Evolutionary conservation across 2,329 filamentous ascomycete species (phyloP).

Genomic region (Orbilia oligospora): DNA sequence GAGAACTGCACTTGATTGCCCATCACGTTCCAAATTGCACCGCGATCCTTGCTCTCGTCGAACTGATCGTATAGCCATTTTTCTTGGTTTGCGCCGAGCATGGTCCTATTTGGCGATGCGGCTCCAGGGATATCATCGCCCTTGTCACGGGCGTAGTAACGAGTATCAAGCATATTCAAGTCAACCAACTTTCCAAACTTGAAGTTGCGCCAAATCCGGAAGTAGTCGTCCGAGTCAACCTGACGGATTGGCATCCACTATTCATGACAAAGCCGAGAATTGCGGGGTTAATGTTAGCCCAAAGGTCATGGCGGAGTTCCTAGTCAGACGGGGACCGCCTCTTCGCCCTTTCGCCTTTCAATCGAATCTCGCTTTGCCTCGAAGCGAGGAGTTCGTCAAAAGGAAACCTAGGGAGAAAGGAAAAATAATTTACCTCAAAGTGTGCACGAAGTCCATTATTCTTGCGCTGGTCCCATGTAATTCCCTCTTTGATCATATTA

Average conservation of each 20-base stretch:
- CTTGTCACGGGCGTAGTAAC: constrained; percentile 78
- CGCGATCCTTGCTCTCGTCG: constrained; percentile 74
- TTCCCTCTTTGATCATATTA: constrained; percentile 73
- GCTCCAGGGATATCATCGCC: constrained; percentile 75
- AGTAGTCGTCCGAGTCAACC: constrained; percentile 78
- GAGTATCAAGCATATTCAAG: constrained; percentile 78
- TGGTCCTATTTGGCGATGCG: constrained; percentile 73
- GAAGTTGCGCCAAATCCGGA: constrained; percentile 79
- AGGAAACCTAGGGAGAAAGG: background rate
- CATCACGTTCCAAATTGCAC: constrained; percentile 79
- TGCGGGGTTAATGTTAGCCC: constrained; percentile 68
- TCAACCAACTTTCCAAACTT: constrained; percentile 77
- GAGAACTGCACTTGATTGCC: constrained; percentile 80
- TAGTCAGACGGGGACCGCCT: background rate
- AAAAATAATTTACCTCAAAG: constrained; percentile 69
- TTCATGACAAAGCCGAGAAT: constrained; percentile 69
- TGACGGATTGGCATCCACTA: constrained; percentile 76
- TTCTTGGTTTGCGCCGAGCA: constrained; percentile 82
- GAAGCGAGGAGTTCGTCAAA: constrained; percentile 24
- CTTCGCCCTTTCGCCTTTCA: background rate
- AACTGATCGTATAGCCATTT: constrained; percentile 79
- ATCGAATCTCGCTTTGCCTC: background rate
- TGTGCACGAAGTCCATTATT: constrained; percentile 80
- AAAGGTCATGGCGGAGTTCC: background rate
- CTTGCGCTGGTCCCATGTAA: constrained; percentile 81